Percentiles rank a stretch among this genome's conserved stretches.
These are phyloP conservation scores for Scytalidium sp. DNA, from an alignment of 2,329 filamentous ascomycete genomes.

Conservation along the genomic window DNA sequence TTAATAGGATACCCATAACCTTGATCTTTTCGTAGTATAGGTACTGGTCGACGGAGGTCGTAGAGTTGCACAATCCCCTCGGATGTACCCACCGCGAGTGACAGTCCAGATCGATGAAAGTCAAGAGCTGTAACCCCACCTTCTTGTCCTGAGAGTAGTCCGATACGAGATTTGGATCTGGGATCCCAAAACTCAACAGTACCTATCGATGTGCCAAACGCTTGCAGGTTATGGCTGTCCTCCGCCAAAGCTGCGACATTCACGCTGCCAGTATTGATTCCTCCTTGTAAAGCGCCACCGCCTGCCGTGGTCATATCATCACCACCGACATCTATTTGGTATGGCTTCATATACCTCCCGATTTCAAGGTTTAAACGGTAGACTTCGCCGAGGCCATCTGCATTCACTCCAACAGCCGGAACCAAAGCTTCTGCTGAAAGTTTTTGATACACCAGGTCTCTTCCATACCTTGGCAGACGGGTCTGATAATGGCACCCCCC, in stretches of 20 bases:
- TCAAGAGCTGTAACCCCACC: constrained; percentile 83
- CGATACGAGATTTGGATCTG: constrained; percentile 76
- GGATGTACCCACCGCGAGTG: constrained; percentile 82
- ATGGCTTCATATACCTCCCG: constrained; percentile 91
- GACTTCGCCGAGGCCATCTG: constrained; percentile 84
- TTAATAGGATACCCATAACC: constrained; percentile 93
- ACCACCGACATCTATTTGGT: constrained; percentile 84
- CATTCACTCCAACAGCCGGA: constrained; percentile 82
- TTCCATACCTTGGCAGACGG: constrained; percentile 88
- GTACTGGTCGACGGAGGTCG: constrained; percentile 83
- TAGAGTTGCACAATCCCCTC: constrained; percentile 87
- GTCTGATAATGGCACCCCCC: constrained; percentile 84
- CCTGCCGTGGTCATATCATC: constrained; percentile 68
- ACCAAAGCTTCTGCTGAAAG: constrained; percentile 81
- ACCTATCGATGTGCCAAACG: constrained; percentile 92
- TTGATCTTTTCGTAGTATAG: constrained; percentile 88
- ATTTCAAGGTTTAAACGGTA: constrained; percentile 89
- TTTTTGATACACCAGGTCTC: constrained; percentile 83
- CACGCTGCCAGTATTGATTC: constrained; percentile 79
- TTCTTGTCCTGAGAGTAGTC: constrained; percentile 66
- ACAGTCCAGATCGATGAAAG: constrained; percentile 80
- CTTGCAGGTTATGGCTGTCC: constrained; percentile 81
- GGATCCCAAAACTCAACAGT: constrained; percentile 98
- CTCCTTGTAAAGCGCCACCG: constrained; percentile 78
- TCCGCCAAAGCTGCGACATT: constrained; percentile 87